A percentile compares a stretch with the other conserved stretches of the same genome.
Conservation (phyloP, 1,284 basidiomycete species). For the Cryptococcus wingfieldii region DNA sequence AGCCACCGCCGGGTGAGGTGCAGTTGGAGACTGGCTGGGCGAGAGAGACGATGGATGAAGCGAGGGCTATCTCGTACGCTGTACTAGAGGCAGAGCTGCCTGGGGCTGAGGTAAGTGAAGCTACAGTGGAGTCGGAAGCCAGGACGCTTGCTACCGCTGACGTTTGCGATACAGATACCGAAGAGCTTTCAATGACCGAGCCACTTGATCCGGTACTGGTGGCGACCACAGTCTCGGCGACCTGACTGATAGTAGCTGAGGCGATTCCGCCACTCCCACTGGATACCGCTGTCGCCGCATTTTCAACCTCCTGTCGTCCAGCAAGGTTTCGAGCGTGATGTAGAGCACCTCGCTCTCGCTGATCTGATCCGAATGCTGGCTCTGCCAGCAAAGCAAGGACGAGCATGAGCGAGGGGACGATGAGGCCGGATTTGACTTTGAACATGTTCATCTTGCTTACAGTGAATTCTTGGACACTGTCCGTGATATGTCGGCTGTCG, state of each 20-base stretch:
- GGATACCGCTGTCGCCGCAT: background rate
- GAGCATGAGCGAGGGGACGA: conserved; percentile 1
- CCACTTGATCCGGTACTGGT: background rate
- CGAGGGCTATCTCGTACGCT: background rate
- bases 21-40: conserved; percentile 4
- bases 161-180: too few species aligned
- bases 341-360: background rate
- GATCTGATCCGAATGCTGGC: background rate
- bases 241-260: background rate
- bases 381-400: background rate
- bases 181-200: too few species aligned
- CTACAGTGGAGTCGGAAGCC: background rate
- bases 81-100: background rate
- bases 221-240: background rate
- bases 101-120: background rate
- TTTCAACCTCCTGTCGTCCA: background rate
- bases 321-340: background rate
- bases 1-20: conserved; percentile 7
- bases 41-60: background rate
- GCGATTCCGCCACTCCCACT: background rate
- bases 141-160: background rate
- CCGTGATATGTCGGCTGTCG: too few species aligned
- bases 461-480: background rate
- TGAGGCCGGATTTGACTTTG: background rate
- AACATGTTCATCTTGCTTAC: conserved; percentile 1